Conservation (phyloP, 306 rosid species). For the Dryas drummondii region DNA sequence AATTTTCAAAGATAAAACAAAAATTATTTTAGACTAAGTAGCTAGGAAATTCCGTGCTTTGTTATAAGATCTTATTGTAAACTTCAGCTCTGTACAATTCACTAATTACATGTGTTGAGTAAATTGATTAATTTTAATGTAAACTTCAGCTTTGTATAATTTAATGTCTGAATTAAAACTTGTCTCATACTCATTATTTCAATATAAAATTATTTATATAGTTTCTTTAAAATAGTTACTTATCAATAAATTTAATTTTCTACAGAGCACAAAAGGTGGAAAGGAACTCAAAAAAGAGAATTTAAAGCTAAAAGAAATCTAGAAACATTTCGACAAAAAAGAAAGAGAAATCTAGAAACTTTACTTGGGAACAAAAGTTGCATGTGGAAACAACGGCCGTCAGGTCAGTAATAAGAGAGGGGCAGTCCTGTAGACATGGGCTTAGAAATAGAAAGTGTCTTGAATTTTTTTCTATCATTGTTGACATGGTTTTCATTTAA, state of each 20-base stretch:
- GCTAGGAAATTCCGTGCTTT: too few species aligned
- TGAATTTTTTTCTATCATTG: not conserved
- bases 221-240: too few species aligned
- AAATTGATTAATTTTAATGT: not conserved
- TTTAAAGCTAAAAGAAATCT: not conserved
- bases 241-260: too few species aligned
- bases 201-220: too few species aligned
- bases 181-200: too few species aligned
- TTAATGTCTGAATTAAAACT: not conserved
- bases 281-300: not conserved
- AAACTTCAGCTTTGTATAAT: too few species aligned
- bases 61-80: not conserved
- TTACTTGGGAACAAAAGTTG: not conserved
- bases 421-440: not conserved
- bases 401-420: not conserved
- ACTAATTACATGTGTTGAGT: not conserved
- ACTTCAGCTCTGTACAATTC: not conserved
- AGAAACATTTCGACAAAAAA: not conserved
- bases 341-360: not conserved
- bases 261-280: too few species aligned
- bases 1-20: not conserved
- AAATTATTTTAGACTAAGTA: not conserved
- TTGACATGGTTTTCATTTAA: conserved; percentile 9
- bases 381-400: conserved; percentile 15
- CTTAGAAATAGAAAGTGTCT: not conserved